Percentiles rank a stretch among this genome's conserved stretches.
These are phyloP conservation scores for Penicillium egyptiacum DNA, from an alignment of 495 filamentous ascomycete species.

Conservation along the genomic window DNA sequence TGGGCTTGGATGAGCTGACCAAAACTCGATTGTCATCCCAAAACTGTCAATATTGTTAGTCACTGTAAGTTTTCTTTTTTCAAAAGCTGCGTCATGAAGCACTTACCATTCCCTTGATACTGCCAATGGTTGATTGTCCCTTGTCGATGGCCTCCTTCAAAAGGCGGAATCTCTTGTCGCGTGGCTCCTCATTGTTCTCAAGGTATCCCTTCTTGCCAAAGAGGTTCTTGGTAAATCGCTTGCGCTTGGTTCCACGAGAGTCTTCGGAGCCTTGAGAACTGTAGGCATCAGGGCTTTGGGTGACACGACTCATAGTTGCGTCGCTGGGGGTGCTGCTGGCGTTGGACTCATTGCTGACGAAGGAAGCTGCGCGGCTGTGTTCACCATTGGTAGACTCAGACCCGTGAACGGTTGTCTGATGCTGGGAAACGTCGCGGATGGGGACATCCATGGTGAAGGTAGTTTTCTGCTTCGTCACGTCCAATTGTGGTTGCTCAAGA, in stretches of 20 bases:
- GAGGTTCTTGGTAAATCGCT: constrained; percentile 42
- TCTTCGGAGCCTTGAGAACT: not conserved
- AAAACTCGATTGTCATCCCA: not conserved
- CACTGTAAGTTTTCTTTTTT: not conserved
- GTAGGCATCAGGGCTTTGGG: not conserved
- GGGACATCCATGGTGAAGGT: not conserved
- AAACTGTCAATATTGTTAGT: not conserved
- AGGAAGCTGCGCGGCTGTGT: not conserved
- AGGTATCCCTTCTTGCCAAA: constrained; percentile 49
- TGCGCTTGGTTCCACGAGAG: not conserved
- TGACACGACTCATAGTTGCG: not conserved
- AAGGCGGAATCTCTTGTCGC: not conserved
- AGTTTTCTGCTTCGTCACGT: not conserved
- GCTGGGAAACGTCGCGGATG: not conserved
- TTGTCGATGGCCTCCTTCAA: not conserved
- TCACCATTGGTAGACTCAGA: not conserved
- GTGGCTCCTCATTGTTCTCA: constrained; percentile 5
- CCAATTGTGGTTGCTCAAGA: not conserved
- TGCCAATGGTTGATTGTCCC: not conserved
- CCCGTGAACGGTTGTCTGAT: not conserved
- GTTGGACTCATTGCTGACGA: not conserved
- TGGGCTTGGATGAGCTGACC: not conserved
- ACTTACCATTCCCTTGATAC: not conserved
- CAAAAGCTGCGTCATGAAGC: not conserved
- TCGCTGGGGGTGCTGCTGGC: not conserved